These are phyloP conservation scores for Sporothrix globosa DNA, from an alignment of 2,329 filamentous ascomycete genomes.

Conservation along the genomic window DNA sequence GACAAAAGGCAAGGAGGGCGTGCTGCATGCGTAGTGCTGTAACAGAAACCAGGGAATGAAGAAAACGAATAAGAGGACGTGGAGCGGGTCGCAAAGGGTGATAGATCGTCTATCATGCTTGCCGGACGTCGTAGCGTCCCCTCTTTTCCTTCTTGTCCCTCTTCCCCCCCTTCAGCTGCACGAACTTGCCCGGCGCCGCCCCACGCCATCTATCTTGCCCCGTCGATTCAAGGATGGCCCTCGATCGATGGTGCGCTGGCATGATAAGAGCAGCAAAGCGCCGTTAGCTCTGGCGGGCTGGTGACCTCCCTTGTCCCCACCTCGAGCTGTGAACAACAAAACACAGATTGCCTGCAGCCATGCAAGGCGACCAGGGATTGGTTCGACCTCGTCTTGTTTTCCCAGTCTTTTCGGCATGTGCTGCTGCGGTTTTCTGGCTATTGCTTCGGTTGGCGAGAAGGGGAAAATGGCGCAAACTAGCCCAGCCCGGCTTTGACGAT, in stretches of 20 bases:
- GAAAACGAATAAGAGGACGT: background rate
- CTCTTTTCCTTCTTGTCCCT: background rate
- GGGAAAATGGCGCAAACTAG: constrained; percentile 19
- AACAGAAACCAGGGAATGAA: background rate
- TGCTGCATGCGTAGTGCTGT: too few relatives aligned
- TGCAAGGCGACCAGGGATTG: background rate
- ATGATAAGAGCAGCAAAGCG: constrained; percentile 8
- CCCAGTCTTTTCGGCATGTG: background rate
- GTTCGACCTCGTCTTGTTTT: background rate
- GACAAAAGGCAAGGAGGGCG: too few relatives aligned
- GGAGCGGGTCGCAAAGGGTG: background rate
- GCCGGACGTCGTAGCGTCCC: background rate
- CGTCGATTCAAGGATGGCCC: background rate
- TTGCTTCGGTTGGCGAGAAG: background rate
- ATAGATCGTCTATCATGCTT: constrained; percentile 1
- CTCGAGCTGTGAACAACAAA: background rate
- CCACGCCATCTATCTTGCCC: background rate
- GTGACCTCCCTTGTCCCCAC: background rate
- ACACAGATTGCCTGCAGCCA: background rate
- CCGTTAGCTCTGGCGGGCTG: background rate
- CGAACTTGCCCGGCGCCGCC: background rate
- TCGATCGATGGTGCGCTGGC: constrained; percentile 8
- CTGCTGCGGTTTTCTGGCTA: background rate
- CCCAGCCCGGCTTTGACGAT: constrained; percentile 1
- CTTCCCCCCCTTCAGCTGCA: background rate